Conservation (phyloP, 2,329 filamentous ascomycete species). For the Biscogniauxia marginata region DNA sequence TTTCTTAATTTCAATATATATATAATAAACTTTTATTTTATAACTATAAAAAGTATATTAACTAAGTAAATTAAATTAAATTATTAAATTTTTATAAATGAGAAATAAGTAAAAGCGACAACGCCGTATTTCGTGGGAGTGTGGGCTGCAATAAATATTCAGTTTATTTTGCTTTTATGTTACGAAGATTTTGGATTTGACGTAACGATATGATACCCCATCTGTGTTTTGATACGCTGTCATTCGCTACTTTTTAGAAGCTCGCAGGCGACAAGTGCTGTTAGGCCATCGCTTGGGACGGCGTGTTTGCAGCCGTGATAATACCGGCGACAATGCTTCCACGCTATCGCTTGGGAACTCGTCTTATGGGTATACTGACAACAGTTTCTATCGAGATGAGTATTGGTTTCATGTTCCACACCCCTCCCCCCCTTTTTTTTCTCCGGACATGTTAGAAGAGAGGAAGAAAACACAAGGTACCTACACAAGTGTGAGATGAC, state of each 20-base stretch:
- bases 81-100: too few species aligned
- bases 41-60: too few species aligned
- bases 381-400: constrained; percentile 22
- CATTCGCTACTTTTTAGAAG: constrained; percentile 34
- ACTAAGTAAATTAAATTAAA: too few species aligned
- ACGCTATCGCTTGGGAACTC: constrained; percentile 48
- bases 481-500: too few species aligned
- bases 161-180: constrained; percentile 22
- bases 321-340: constrained; percentile 50
- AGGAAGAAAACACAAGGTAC: constrained; percentile 7
- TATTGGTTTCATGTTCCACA: not conserved
- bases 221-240: constrained; percentile 53
- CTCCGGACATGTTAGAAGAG: constrained; percentile 9
- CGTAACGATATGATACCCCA: constrained; percentile 51
- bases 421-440: constrained; percentile 1
- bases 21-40: too few species aligned
- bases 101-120: constrained; percentile 30
- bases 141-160: constrained; percentile 15
- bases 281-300: constrained; percentile 48
- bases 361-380: constrained; percentile 36
- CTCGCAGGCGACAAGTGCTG: constrained; percentile 45
- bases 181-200: constrained; percentile 22
- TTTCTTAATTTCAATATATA: too few species aligned
- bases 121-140: constrained; percentile 32
- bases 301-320: constrained; percentile 44